Percentiles rank a stretch among this genome's conserved stretches.
Evolutionary conservation across 768 basidiomycete genomes (phyloP).

Genomic region (Artomyces pyxidatus): DNA sequence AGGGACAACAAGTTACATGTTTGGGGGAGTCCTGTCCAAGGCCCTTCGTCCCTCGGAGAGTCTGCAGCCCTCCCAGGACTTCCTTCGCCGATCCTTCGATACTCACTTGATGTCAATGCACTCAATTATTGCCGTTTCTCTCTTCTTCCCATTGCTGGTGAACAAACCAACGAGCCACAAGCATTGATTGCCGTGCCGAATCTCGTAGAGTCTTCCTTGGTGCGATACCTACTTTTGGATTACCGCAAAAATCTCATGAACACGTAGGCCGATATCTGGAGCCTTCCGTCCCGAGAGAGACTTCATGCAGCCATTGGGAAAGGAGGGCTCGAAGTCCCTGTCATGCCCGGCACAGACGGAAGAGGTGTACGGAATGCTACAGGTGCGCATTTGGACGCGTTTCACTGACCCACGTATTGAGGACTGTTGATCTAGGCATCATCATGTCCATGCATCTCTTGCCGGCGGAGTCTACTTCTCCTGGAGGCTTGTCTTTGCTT

Average conservation of each 20-base stretch:
- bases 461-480: constrained; percentile 1
- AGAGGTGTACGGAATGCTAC: constrained; percentile 43
- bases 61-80: constrained; percentile 47
- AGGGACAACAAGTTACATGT: constrained; percentile 82
- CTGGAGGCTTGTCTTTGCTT: constrained; percentile 48
- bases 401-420: too few species aligned
- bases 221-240: too few species aligned
- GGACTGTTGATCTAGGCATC: constrained; percentile 43
- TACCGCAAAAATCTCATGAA: too few species aligned
- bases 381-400: constrained; percentile 40
- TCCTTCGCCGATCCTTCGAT: constrained; percentile 42
- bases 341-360: constrained; percentile 32
- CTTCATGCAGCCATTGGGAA: constrained; percentile 84
- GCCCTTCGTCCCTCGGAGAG: constrained; percentile 33
- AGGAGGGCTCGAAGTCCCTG: constrained; percentile 22
- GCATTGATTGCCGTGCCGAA: constrained; percentile 80
- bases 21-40: constrained; percentile 49
- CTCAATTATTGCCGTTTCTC: constrained; percentile 92
- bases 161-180: neutral
- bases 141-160: constrained; percentile 30
- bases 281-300: constrained; percentile 56
- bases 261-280: constrained; percentile 82
- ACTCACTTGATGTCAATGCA: constrained; percentile 84
- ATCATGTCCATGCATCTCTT: constrained; percentile 85
- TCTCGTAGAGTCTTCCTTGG: constrained; percentile 79